Conservation (phyloP, 352 stramenopile genomes). For the Elongisporangium anandrum region DNA sequence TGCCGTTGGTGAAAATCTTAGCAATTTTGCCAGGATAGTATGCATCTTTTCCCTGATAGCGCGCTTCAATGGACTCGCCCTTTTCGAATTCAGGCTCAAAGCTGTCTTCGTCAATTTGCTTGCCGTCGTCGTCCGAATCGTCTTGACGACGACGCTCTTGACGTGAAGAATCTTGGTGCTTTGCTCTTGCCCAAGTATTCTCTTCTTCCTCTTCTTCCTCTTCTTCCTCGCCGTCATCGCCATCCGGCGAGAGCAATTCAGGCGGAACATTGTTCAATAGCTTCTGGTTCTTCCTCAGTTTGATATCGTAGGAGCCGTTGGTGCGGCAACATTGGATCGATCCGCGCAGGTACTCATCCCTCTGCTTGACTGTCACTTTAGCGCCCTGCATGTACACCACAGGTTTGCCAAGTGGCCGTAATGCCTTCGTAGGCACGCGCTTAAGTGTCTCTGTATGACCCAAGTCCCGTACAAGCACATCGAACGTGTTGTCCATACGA, state of each 20-base stretch:
- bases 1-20: slow-evolving; percentile 42
- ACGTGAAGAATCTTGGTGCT: slow-evolving; percentile 2
- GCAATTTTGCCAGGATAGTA: slow-evolving; percentile 53
- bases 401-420: slow-evolving; percentile 18
- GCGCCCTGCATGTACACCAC: slow-evolving; percentile 29
- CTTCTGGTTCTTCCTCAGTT: slow-evolving; percentile 17
- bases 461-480: slow-evolving; percentile 52
- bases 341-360: slow-evolving; percentile 53
- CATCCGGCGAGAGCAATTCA: slow-evolving; percentile 43
- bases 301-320: slow-evolving; percentile 56
- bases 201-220: background rate
- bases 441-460: slow-evolving; percentile 33
- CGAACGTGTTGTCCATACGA: slow-evolving; percentile 54
- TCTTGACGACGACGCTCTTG: background rate
- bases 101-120: slow-evolving; percentile 20
- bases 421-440: slow-evolving; percentile 21
- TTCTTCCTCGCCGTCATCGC: slow-evolving; percentile 24
- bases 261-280: slow-evolving; percentile 28
- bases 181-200: background rate
- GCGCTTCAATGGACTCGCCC: slow-evolving; percentile 55
- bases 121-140: slow-evolving; percentile 6
- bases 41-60: slow-evolving; percentile 43
- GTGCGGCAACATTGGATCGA: slow-evolving; percentile 27
- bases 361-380: slow-evolving; percentile 48
- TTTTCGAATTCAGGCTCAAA: slow-evolving; percentile 48